These are phyloP conservation scores for Kodamaea lidongshanica DNA, from an alignment of 805 yeast genomes.

Conservation along the genomic window DNA sequence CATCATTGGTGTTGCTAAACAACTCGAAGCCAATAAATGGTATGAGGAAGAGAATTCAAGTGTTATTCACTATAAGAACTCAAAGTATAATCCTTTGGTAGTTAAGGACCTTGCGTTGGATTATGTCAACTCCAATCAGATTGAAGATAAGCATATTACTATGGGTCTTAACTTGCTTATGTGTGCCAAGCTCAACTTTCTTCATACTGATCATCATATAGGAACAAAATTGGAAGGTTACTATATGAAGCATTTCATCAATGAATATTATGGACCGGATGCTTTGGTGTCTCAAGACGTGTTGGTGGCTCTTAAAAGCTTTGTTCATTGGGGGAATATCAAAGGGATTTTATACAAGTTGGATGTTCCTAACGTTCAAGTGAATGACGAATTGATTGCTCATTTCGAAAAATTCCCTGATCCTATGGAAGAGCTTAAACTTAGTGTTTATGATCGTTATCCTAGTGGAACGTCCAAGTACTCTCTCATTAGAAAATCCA, in stretches of 20 bases:
- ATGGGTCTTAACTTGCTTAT: conserved; percentile 39
- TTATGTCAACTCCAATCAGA: conserved; percentile 16
- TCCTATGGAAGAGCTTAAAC: conserved; percentile 34
- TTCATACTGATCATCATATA: conserved; percentile 52
- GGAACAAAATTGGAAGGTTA: conserved; percentile 45
- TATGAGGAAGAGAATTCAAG: conserved; percentile 41
- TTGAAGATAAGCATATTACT: conserved; percentile 30
- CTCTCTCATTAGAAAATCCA: conserved; percentile 34
- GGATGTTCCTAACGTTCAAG: conserved; percentile 31
- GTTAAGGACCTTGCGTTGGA: conserved; percentile 28
- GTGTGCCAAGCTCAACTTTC: conserved; percentile 45
- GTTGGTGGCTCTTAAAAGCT: conserved; percentile 43
- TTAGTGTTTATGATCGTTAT: conserved; percentile 37
- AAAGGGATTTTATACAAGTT: conserved; percentile 41
- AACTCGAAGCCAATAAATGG: conserved; percentile 46
- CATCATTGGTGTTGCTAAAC: conserved; percentile 45
- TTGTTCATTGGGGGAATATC: conserved; percentile 51
- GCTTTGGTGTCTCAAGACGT: conserved; percentile 36
- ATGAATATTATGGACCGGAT: conserved; percentile 34
- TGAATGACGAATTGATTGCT: conserved; percentile 22
- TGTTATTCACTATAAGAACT: conserved; percentile 30
- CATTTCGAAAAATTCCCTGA: conserved; percentile 38
- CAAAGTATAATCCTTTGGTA: conserved; percentile 27
- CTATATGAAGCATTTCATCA: conserved; percentile 34
- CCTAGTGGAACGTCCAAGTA: conserved; percentile 51